Conservation (phyloP, 306 rosid species). For the Comarum palustre region DNA sequence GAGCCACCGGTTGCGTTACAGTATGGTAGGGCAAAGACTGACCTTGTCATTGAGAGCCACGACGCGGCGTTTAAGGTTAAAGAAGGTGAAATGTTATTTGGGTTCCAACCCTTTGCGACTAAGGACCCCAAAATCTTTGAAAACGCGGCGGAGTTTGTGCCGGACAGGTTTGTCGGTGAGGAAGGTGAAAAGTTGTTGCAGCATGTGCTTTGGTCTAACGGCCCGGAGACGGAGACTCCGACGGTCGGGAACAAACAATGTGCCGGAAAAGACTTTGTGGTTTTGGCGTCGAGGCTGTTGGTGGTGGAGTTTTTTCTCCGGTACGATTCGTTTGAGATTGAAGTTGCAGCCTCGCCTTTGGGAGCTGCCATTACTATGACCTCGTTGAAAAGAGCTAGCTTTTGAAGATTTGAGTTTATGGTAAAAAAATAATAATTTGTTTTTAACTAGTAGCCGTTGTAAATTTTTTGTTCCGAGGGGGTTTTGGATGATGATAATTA, state of each 20-base stretch:
- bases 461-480: not conserved
- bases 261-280: conserved; percentile 74
- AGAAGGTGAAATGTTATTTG: conserved; percentile 72
- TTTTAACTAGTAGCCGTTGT: not conserved
- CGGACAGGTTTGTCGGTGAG: conserved; percentile 74
- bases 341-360: conserved; percentile 38
- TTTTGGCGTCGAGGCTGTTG: conserved; percentile 51
- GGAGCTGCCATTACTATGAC: conserved; percentile 64
- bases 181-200: conserved; percentile 65
- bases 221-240: conserved; percentile 66
- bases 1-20: conserved; percentile 85
- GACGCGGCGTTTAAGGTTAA: conserved; percentile 66
- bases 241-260: conserved; percentile 65
- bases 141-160: conserved; percentile 54
- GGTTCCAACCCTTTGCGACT: conserved; percentile 89
- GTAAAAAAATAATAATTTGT: not conserved
- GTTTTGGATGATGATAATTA: no score
- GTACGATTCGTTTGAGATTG: conserved; percentile 65
- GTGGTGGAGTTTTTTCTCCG: conserved; percentile 72
- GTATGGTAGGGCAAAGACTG: conserved; percentile 69
- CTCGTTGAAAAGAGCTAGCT: conserved; percentile 63
- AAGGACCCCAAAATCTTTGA: conserved; percentile 74
- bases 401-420: conserved; percentile 5
- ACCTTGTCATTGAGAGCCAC: conserved; percentile 69
- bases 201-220: conserved; percentile 91